Percentiles rank a stretch among this genome's conserved stretches.
These are phyloP conservation scores for Aureobasidium vineae DNA, from an alignment of 2,329 filamentous ascomycete genomes.

Conservation along the genomic window DNA sequence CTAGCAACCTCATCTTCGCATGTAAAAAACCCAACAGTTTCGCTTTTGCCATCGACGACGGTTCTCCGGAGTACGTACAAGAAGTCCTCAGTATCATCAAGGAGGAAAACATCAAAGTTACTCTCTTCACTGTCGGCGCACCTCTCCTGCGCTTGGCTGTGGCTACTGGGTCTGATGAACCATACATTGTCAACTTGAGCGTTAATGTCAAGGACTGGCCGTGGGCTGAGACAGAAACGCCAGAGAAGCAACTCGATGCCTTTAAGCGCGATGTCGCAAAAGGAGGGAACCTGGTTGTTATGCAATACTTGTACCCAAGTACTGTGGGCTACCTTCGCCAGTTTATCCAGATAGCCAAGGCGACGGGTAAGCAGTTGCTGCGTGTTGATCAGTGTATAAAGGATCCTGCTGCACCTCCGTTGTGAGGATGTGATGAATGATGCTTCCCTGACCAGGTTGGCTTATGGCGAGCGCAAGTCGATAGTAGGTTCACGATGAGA, in stretches of 20 bases:
- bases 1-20: neutral
- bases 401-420: neutral
- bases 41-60: neutral
- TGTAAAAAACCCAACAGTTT: neutral
- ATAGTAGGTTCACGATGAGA: no score
- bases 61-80: neutral
- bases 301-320: neutral
- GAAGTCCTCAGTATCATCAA: neutral
- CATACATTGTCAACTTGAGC: neutral
- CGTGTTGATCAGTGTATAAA: slow-evolving; percentile 2
- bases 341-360: neutral
- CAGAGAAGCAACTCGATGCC: neutral
- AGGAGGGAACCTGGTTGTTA: neutral
- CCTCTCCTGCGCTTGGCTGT: neutral
- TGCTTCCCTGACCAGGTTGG: neutral
- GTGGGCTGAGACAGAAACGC: neutral
- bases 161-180: neutral
- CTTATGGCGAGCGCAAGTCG: no score
- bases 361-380: slow-evolving; percentile 1
- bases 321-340: neutral
- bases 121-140: neutral
- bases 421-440: neutral
- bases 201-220: neutral
- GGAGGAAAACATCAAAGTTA: neutral
- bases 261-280: neutral